Base-by-base conservation (phyloP, 129 eudicot species). In the Arctium minus region DNA sequence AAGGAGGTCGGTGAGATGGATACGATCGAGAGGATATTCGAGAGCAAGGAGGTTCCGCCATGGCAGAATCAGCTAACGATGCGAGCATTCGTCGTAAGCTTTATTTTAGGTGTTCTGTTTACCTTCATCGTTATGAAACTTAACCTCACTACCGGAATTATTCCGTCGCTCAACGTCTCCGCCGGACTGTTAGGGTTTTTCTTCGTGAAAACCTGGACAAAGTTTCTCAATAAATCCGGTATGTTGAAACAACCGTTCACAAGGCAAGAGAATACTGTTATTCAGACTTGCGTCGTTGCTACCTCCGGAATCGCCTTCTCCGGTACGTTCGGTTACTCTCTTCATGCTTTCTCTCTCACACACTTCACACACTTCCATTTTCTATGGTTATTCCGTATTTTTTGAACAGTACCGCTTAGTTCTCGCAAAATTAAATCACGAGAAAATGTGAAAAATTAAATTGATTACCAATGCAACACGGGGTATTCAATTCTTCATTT, bases 241-340 rank as follows among this genome's bases (percentile, higher is more conserved):
- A 7, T 93, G 71, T 50, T 95, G 44, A 84, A 86, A 73, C 99
- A 95, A 83, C 99, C 99, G 8, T 95, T 95, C 65, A 95, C 99
- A 2, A 65, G 99, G 72, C 99, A 95, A 39, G 99, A 95, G 83
- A 95, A 95, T 80, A 95, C 99, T 0, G 97, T 95, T 12, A 95
- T 95, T 85, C 99, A 92, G 93, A 95, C 98, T 0, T 95, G 98
- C 60, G 98, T 95, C 40, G 98, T 95, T 15, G 98, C 98, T 31
- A 78, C 97, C 72, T 93, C 99, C 80, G 99, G 99, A 78, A 95
- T 95, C 18, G 99, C 99, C 30, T 95, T 95, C 79, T 89, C 94
- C 84, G 99, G 99, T 95, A 78, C 38, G 88, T 75, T 64, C 37
- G 13, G 12, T 8, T 37, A 3, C n/a, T 48, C 62, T 11, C 15